Evolutionary conservation across 805 yeast genomes (phyloP).

Genomic region (Saturnispora quitensis): DNA sequence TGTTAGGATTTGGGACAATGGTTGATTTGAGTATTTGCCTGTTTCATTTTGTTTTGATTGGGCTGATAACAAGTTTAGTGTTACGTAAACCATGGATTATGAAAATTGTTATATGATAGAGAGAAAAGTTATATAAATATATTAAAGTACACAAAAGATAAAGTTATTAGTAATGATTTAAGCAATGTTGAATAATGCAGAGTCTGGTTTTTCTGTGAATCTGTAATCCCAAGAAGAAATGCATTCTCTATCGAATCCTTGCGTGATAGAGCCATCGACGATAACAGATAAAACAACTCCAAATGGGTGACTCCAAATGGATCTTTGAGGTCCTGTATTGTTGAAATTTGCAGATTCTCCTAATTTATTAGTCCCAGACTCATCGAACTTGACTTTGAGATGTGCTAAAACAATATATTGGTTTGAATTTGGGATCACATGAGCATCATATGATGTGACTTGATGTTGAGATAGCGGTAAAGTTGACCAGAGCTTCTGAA

Average conservation of each 20-base stretch:
- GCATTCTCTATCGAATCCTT: slow-evolving; percentile 33
- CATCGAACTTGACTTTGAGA: slow-evolving; percentile 65
- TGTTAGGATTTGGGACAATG: slow-evolving; percentile 13
- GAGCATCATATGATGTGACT: slow-evolving; percentile 56
- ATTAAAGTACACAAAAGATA: background rate
- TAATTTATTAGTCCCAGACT: slow-evolving; percentile 55
- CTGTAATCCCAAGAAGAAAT: slow-evolving; percentile 59
- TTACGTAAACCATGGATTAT: background rate
- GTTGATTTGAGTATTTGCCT: slow-evolving; percentile 13
- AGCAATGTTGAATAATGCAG: slow-evolving; percentile 25
- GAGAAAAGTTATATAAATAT: background rate
- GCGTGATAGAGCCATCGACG: slow-evolving; percentile 41
- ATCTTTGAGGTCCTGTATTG: slow-evolving; percentile 28
- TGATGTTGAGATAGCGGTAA: slow-evolving; percentile 54
- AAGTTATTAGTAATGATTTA: background rate
- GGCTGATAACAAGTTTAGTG: slow-evolving; percentile 4
- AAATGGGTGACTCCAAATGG: slow-evolving; percentile 61
- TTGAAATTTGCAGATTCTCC: slow-evolving; percentile 57
- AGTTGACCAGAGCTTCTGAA: slow-evolving; percentile 50
- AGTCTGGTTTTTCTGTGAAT: slow-evolving; percentile 54
- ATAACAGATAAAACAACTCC: slow-evolving; percentile 56
- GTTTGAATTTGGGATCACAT: slow-evolving; percentile 43
- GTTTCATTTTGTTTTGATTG: slow-evolving; percentile 11
- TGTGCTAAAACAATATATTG: slow-evolving; percentile 34
- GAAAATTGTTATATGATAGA: slow-evolving; percentile 2